These are phyloP conservation scores for Cladosporium halotolerans DNA, from an alignment of 2,329 filamentous ascomycete genomes.

Conservation along the genomic window DNA sequence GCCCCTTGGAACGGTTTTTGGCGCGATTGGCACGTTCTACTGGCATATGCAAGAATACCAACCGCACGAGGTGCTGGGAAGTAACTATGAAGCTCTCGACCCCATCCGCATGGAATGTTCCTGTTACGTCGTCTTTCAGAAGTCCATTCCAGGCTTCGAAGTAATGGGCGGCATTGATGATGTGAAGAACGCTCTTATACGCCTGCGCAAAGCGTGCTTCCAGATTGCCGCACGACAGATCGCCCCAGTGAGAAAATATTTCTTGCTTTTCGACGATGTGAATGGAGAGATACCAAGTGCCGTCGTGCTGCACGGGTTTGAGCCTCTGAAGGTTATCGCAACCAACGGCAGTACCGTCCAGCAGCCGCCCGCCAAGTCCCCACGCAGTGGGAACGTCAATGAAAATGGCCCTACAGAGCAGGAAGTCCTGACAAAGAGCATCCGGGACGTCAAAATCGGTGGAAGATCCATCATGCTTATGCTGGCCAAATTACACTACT, in stretches of 20 bases:
- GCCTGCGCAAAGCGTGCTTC: conserved; percentile 32
- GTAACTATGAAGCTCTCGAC: conserved; percentile 40
- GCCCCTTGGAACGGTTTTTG: conserved; percentile 18
- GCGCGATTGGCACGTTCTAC: conserved; percentile 34
- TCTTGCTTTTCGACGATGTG: conserved; percentile 21
- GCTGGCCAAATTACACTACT: conserved; percentile 29
- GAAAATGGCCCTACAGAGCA: not conserved
- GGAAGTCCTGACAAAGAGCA: not conserved
- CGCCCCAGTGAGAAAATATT: conserved; percentile 20
- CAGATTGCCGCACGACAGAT: conserved; percentile 31
- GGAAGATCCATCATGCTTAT: conserved; percentile 19
- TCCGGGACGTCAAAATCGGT: not conserved
- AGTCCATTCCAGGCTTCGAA: conserved; percentile 23
- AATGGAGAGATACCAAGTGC: not conserved
- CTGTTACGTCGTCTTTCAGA: conserved; percentile 37
- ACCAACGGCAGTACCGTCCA: not conserved
- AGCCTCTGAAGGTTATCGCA: not conserved
- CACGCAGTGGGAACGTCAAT: not conserved
- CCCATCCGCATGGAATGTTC: conserved; percentile 35
- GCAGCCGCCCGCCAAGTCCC: not conserved
- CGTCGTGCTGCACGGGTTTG: not conserved
- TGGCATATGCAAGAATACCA: conserved; percentile 42
- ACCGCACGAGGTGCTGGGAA: conserved; percentile 36
- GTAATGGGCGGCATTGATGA: conserved; percentile 24
- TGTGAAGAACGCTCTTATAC: conserved; percentile 29